phyloP scores from a whole-genome alignment of 768 basidiomycete species.

The Calocybe gangraenosa region DNA sequence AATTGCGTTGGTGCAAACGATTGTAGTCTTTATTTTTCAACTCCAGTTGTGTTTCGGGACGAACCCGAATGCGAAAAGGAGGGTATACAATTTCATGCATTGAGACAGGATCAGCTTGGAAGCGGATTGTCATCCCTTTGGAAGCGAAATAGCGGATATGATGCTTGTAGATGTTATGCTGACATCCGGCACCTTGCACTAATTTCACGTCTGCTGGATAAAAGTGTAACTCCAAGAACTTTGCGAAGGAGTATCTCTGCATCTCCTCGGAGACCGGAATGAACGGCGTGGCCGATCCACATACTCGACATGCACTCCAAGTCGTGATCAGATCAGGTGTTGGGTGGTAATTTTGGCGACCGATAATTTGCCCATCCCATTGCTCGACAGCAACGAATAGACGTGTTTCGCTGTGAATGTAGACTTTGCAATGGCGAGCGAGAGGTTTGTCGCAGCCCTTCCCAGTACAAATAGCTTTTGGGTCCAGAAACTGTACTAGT shows the following conservation, averaged over 20 bases:
- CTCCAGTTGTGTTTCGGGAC: constrained; percentile 82
- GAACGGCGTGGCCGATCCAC: constrained; percentile 78
- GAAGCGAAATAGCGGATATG: constrained; percentile 89
- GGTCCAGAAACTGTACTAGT: constrained; percentile 63
- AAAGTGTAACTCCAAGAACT: constrained; percentile 94
- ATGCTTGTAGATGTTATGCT: constrained; percentile 91
- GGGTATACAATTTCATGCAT: constrained; percentile 89
- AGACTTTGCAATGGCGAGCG: constrained; percentile 84
- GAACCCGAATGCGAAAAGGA: constrained; percentile 79
- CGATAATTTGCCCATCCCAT: constrained; percentile 77
- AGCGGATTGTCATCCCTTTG: constrained; percentile 81
- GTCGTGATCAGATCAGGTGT: constrained; percentile 81
- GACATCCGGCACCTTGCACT: constrained; percentile 85
- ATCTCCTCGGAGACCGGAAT: constrained; percentile 89
- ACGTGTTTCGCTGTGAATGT: constrained; percentile 82
- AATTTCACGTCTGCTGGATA: constrained; percentile 85
- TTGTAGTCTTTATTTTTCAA: constrained; percentile 92
- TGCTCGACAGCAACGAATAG: constrained; percentile 85
- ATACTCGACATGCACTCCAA: constrained; percentile 84
- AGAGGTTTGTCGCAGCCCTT: constrained; percentile 83
- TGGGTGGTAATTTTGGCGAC: constrained; percentile 46
- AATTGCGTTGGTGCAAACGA: constrained; percentile 65
- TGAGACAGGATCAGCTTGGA: constrained; percentile 79
- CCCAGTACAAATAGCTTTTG: constrained; percentile 73
- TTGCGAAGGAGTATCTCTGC: constrained; percentile 91